Percentiles rank a stretch among this genome's conserved stretches.
phyloP scores from a whole-genome alignment of 805 yeast species.

The Debaryomyces maramus region DNA sequence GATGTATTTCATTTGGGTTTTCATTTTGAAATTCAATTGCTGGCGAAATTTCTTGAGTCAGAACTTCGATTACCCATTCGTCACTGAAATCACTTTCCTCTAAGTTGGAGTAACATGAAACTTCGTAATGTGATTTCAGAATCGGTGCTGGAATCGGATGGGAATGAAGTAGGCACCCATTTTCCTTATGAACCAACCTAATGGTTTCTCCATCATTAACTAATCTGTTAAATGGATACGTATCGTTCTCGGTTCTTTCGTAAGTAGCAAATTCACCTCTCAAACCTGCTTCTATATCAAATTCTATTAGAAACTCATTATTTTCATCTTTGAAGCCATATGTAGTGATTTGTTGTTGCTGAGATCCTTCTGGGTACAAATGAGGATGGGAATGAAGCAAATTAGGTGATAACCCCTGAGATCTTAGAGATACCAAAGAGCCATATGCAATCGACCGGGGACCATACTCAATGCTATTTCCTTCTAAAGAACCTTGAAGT shows the following conservation, averaged over 20 bases:
- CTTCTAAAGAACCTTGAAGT: constrained; percentile 82
- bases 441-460: constrained; percentile 67
- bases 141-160: constrained; percentile 79
- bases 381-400: constrained; percentile 87
- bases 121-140: constrained; percentile 69
- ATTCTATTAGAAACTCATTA: constrained; percentile 76
- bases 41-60: constrained; percentile 52
- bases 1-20: constrained; percentile 55
- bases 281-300: constrained; percentile 47
- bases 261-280: constrained; percentile 31
- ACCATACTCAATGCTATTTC: constrained; percentile 61
- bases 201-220: constrained; percentile 65
- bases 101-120: constrained; percentile 79
- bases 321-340: constrained; percentile 87
- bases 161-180: constrained; percentile 79
- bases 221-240: constrained; percentile 8
- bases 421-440: constrained; percentile 62
- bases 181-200: constrained; percentile 67
- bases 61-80: constrained; percentile 88
- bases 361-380: constrained; percentile 85
- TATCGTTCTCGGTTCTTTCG: constrained; percentile 20
- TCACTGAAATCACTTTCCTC: constrained; percentile 77
- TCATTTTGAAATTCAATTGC: constrained; percentile 47
- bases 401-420: constrained; percentile 71
- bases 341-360: constrained; percentile 92